These are phyloP conservation scores for Penicillium sp. DNA, from an alignment of 2,329 filamentous ascomycete genomes.

Conservation along the genomic window DNA sequence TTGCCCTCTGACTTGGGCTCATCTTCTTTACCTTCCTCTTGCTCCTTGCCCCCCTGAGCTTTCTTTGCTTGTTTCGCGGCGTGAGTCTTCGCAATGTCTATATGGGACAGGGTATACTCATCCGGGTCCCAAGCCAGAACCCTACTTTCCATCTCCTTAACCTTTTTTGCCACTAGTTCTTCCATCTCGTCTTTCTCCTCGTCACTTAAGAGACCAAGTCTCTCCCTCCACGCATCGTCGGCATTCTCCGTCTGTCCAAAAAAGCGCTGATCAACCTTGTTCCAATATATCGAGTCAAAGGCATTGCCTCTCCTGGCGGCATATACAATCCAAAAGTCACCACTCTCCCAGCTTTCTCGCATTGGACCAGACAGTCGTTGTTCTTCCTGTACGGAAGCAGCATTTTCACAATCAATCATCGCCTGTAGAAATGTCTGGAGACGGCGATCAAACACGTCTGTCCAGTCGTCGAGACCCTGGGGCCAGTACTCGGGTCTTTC, in stretches of 20 bases:
- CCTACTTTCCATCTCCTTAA: not conserved
- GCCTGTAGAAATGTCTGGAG: constrained; percentile 16
- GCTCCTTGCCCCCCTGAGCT: not conserved
- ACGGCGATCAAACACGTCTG: constrained; percentile 5
- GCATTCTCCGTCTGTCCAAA: not conserved
- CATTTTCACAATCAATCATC: constrained; percentile 11
- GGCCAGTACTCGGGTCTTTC: constrained; percentile 22
- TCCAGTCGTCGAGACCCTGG: constrained; percentile 19
- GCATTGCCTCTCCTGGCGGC: constrained; percentile 11
- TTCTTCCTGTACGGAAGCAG: not conserved
- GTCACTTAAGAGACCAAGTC: not conserved
- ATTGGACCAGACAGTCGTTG: constrained; percentile 15
- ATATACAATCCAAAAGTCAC: not conserved
- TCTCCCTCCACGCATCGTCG: not conserved
- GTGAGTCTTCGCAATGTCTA: not conserved
- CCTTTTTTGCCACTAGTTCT: not conserved
- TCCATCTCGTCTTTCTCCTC: not conserved
- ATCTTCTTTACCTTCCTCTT: not conserved
- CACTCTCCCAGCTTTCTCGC: not conserved
- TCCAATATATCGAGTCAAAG: constrained; percentile 7
- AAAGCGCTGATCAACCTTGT: constrained; percentile 10
- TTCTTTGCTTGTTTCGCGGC: not conserved
- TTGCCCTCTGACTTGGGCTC: not conserved
- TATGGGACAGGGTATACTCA: not conserved
- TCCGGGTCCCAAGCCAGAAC: not conserved